Evolutionary conservation across 257 asterid species (phyloP).

Genomic region (Gardenia jasminoides): DNA sequence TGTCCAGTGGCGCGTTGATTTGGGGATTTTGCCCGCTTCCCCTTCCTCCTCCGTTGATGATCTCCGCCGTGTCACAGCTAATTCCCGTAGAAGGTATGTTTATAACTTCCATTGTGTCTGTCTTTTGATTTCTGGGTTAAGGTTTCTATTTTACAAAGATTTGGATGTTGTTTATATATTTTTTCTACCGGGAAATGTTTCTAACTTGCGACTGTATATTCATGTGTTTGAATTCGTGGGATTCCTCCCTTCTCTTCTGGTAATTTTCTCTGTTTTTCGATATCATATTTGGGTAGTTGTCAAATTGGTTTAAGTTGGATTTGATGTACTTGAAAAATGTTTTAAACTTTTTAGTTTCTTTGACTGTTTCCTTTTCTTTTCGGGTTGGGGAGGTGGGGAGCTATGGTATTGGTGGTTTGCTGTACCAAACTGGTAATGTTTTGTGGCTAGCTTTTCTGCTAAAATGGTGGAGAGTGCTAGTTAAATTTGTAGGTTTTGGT

Average conservation of each 20-base stretch:
- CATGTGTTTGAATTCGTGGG: not conserved
- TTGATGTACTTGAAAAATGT: not conserved
- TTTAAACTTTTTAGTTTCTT: not conserved
- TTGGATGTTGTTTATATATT: not conserved
- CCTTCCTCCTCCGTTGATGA: constrained; percentile 64
- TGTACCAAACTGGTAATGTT: not conserved
- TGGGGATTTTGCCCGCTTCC: constrained; percentile 86
- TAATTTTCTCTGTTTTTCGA: not conserved
- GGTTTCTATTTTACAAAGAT: not conserved
- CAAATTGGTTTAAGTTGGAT: not conserved
- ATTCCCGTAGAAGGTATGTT: constrained; percentile 84
- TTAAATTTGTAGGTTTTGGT: not conserved
- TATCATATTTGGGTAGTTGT: not conserved
- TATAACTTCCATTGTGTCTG: not conserved
- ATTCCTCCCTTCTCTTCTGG: too few relatives aligned
- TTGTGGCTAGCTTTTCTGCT: not conserved
- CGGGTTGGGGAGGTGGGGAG: not conserved
- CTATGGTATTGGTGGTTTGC: not conserved
- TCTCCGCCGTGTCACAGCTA: constrained; percentile 85
- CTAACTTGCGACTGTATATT: not conserved
- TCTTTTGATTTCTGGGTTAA: not conserved
- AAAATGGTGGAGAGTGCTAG: not conserved
- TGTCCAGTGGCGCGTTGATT: constrained; percentile 86
- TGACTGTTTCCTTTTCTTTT: not conserved
- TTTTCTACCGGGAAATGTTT: not conserved